These are phyloP conservation scores for Daldinia childiae DNA, from an alignment of 495 filamentous ascomycete species.

Conservation along the genomic window DNA sequence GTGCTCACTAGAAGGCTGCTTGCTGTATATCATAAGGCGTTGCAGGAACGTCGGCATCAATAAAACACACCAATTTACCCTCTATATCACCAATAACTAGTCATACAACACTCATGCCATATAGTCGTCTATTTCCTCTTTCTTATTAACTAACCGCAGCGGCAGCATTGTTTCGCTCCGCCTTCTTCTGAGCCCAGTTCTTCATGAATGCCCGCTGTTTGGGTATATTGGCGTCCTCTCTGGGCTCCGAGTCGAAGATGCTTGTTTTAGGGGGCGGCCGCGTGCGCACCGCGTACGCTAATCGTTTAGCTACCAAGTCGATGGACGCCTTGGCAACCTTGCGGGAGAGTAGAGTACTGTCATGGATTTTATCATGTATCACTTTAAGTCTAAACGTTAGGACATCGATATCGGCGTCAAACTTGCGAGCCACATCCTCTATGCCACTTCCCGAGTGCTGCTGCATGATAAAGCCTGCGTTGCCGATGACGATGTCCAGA, in stretches of 20 bases:
- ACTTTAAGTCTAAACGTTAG: constrained; percentile 69
- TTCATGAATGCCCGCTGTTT: constrained; percentile 56
- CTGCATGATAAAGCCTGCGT: constrained; percentile 53
- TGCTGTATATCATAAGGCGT: constrained; percentile 39
- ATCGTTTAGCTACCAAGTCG: constrained; percentile 74
- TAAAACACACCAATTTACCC: constrained; percentile 18
- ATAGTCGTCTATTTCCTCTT: background rate
- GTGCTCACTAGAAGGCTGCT: constrained; percentile 24
- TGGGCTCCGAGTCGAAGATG: constrained; percentile 57
- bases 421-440: constrained; percentile 58
- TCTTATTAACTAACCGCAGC: background rate
- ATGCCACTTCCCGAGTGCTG: constrained; percentile 28
- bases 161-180: constrained; percentile 24
- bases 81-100: background rate
- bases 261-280: constrained; percentile 66
- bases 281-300: constrained; percentile 75
- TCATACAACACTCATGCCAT: background rate
- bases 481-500: constrained; percentile 78
- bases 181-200: constrained; percentile 55
- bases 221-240: constrained; percentile 41
- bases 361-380: constrained; percentile 76
- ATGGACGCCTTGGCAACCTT: constrained; percentile 78
- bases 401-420: constrained; percentile 74
- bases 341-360: constrained; percentile 74
- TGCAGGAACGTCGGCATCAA: constrained; percentile 38